phyloP scores from a whole-genome alignment of 768 basidiomycete species.

The Kwoniella sp. region DNA sequence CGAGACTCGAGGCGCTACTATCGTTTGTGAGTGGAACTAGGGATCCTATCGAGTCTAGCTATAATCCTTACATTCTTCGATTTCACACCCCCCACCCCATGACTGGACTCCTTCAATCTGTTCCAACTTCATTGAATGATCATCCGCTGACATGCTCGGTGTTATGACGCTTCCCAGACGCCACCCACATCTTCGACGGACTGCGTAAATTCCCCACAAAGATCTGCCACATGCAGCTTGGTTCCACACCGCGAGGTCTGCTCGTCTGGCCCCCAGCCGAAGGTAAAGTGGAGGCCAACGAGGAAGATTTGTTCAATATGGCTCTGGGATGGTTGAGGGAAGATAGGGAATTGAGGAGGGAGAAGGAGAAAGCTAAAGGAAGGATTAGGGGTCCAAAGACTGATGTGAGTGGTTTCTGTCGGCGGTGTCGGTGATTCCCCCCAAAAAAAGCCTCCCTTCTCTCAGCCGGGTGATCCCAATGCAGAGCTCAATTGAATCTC shows the following conservation, averaged over 20 bases:
- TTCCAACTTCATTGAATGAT: too few species aligned
- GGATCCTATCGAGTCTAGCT: too few species aligned
- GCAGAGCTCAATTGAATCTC: too few species aligned
- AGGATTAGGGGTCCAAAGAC: constrained; percentile 58
- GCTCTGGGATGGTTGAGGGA: constrained; percentile 86
- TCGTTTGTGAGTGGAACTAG: constrained; percentile 73
- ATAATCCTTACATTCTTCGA: too few species aligned
- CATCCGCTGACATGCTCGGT: too few species aligned
- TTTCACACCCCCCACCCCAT: too few species aligned
- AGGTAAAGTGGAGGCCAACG: constrained; percentile 6
- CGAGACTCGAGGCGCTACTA: constrained; percentile 75
- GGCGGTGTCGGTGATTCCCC: neutral
- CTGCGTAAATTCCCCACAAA: constrained; percentile 89
- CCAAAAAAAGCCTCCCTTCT: too few species aligned
- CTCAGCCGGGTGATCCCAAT: too few species aligned
- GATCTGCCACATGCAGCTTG: constrained; percentile 86
- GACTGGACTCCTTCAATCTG: too few species aligned
- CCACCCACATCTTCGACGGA: constrained; percentile 97
- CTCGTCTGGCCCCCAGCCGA: constrained; percentile 68
- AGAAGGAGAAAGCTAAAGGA: constrained; percentile 62
- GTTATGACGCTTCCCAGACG: too few species aligned
- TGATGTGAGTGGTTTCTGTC: constrained; percentile 41
- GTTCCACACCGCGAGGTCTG: constrained; percentile 64
- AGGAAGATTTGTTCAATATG: constrained; percentile 64
- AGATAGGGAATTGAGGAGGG: constrained; percentile 64